Evolutionary conservation across 2,329 filamentous ascomycete species (phyloP).

Genomic region (Blastomyces gilchristii): DNA sequence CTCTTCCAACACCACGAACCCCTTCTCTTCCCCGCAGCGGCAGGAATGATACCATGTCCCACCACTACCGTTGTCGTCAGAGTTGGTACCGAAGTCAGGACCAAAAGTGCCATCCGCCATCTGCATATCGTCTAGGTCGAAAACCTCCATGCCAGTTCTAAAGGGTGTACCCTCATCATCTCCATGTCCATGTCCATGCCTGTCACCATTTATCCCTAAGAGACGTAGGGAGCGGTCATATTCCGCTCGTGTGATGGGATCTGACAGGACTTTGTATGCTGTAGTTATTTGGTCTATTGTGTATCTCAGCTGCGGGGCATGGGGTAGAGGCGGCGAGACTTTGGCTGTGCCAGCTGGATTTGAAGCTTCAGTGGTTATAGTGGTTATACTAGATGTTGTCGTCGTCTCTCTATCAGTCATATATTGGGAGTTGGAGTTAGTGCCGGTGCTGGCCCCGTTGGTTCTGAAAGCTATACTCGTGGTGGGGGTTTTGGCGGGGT

Average conservation of each 20-base stretch:
- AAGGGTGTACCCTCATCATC: constrained; percentile 23
- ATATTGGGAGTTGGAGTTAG: not conserved
- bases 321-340: not conserved
- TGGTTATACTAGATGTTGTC: not conserved
- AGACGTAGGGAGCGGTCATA: constrained; percentile 41
- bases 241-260: constrained; percentile 34
- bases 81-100: constrained; percentile 32
- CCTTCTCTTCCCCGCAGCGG: constrained; percentile 48
- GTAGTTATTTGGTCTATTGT: constrained; percentile 50
- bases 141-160: constrained; percentile 45
- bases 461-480: not conserved
- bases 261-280: constrained; percentile 47
- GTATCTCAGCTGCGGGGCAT: constrained; percentile 14
- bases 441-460: not conserved
- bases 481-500: not conserved
- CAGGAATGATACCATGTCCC: constrained; percentile 45
- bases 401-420: not conserved
- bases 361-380: not conserved
- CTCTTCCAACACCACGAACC: constrained; percentile 45
- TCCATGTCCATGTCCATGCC: constrained; percentile 19
- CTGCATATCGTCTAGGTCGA: constrained; percentile 49
- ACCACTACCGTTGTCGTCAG: constrained; percentile 36
- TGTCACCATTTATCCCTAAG: constrained; percentile 19
- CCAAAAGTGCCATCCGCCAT: constrained; percentile 22
- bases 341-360: not conserved